Base-by-base conservation (phyloP, 768 basidiomycete genomes). In the Neoboletus subvelutipes region DNA sequence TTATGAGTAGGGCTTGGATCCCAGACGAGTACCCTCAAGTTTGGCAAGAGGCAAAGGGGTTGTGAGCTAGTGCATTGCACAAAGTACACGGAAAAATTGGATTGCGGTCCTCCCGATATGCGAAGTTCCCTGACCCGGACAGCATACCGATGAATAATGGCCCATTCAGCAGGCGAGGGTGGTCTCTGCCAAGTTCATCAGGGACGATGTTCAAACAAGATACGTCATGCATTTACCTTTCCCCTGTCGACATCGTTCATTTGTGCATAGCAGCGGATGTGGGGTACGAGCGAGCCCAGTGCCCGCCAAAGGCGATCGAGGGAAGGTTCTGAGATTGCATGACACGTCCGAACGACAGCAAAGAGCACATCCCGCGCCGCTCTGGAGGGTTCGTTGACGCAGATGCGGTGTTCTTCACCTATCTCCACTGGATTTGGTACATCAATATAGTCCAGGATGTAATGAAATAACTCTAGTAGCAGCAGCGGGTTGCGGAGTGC, bases 281-380 rank as follows among this genome's bases (percentile, higher is more conserved):
- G 26, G 17, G 55, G 54, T 5, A 2, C 7, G 20, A 56, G 8
- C 26, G 28, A 51, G 8, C 22, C 41, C 11, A 56, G 10, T 2
- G 5, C 4, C 17, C 20, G 17, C 55, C 55, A 50, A 45, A 51
- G 42, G 13, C 20, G 29, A 24, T 36, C 22, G 9, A 50, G 41
- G 26, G 41, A 50, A 28, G 36, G 34, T 12, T 37, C 41, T 11
- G 43, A 36, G 8, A 37, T 13, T 17, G 33, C 9, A 5, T 34
- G 28, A 8, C 55, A 50, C 17, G 55, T 50, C 20, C 5, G 55
- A 22, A 42, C 55, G 8, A 56, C 43, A 24, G 55, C 33, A 28
- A 28, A 37, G 24, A 56, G n/a, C 4, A 34, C 3, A 18, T 29
- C 8, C 18, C 47, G 18, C 11, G 18, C 18, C 3, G 9, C 17